Base-by-base conservation (phyloP, 2,329 filamentous ascomycete species). In the Monosporascus sp. region DNA sequence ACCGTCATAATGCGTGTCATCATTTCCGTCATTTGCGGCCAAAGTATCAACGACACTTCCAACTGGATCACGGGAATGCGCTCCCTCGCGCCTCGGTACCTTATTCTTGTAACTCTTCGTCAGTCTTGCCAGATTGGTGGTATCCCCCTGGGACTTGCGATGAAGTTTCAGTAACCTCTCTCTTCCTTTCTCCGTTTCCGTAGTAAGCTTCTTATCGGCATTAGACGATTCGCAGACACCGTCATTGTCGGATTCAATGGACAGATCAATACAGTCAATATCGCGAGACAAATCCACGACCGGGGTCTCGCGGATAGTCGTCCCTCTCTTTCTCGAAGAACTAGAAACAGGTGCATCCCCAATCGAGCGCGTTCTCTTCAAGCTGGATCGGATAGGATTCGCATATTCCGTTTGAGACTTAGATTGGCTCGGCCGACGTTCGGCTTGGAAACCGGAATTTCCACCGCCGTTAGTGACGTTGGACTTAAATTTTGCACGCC, bases 261-360 rank as follows among this genome's bases (percentile, higher is more conserved):
- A 60, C 14, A 68, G 55, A 20, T 68, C 64, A 44, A 68, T 57
- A 48, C 54, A 65, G 35, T 67, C 64, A 43, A 63, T 50, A 37
- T 62, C 58, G n/a, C 54, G 57, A 15, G 52, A 37, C 18, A n/a
- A 31, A n/a, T 51, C 40, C 11, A 45, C 43, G 49, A 41, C 50
- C 8, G 48, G 50, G 37, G 43, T 20, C 18, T 40, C 28, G 3
- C 41, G 24, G 20, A n/a, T 18, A 24, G 43, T 11, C 28, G 55
- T 57, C 5, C 20, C 35, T 51, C 48, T 50, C 38, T 54, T 61
- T 37, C 44, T 55, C 15, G 35, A 2, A 6, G 18, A 18, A 17
- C 18, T 52, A 17, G 18, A n/a, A 15, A 6, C 35, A 20, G 38
- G 17, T 8, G 38, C 9, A 24, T 48, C 26, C 18, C 28, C 45